A percentile compares a stretch with the other conserved stretches of the same genome.
Conservation (phyloP, 306 rosid genomes). For the Neltuma alba region DNA sequence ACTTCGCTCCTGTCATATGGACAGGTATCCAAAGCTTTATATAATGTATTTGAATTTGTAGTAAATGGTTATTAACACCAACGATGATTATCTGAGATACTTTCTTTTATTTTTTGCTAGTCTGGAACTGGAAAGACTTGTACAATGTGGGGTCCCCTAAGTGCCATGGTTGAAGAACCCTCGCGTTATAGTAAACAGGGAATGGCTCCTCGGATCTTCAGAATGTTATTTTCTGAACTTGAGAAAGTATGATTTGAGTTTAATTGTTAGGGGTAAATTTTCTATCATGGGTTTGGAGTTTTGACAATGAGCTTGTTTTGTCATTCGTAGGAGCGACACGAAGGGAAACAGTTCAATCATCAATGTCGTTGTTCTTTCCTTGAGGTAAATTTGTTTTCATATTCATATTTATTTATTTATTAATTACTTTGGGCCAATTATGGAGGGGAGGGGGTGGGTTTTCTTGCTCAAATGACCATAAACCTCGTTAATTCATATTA, state of each 20-base stretch:
- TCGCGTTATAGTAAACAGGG: constrained; percentile 70
- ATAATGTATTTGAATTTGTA: background rate
- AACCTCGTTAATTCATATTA: constrained; percentile 14
- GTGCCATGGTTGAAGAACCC: constrained; percentile 90
- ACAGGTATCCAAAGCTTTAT: constrained; percentile 62
- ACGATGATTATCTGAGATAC: background rate
- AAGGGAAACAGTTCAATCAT: constrained; percentile 76
- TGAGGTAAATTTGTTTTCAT: constrained; percentile 61
- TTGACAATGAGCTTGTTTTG: constrained; percentile 35
- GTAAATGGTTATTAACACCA: background rate
- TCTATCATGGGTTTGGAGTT: constrained; percentile 9
- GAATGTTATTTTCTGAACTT: constrained; percentile 81
- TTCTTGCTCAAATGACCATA: constrained; percentile 43
- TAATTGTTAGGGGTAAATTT: constrained; percentile 11
- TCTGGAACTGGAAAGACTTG: constrained; percentile 95
- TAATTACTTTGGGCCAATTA: constrained; percentile 21
- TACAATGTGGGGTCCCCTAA: constrained; percentile 98
- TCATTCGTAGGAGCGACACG: constrained; percentile 64
- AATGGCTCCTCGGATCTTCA: constrained; percentile 86
- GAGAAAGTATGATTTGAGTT: constrained; percentile 58
- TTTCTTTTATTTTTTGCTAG: constrained; percentile 36
- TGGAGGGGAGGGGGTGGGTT: background rate
- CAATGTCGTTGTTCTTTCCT: constrained; percentile 95
- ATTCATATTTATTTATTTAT: background rate
- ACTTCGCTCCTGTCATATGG: constrained; percentile 85